Base-by-base conservation (phyloP, 2,329 filamentous ascomycete species). In the Escovopsis sp. region DNA sequence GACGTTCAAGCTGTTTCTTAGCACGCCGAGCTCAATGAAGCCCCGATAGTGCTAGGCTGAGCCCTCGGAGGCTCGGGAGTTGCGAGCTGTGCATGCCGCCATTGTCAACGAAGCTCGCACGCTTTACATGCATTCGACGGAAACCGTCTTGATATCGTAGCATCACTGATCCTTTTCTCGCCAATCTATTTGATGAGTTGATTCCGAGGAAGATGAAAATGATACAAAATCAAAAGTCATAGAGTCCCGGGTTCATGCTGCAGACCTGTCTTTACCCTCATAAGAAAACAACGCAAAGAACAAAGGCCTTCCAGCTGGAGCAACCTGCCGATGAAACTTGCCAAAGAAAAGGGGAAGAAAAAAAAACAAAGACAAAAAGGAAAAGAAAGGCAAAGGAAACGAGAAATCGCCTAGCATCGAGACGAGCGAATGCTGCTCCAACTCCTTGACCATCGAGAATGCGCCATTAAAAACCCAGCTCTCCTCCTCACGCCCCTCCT, bases 401-500 rank as follows among this genome's bases (percentile, higher is more conserved):
- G 11, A 32, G 8, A 32, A 11, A 11, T 32, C 28, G 28, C 28
- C 28, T 9, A 32, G 8, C 28, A 32, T 32, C 28, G 28, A 32
- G 28, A 11, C 28, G 28, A 11, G 28, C 8, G 11, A 32, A 32
- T 11, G 28, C 28, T 32, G 28, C 28, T 32, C 28, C 28, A 32
- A 32, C 28, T 32, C 28, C 28, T 32, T 9, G 28, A 32, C 28
- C 28, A 11, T 9, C 28, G 23, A 23, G 38, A 19, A 45, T 45
- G n/a, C 40, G 44, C 44, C 40, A 26, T 26, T 39, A 45, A 41
- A 45, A 9, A 9, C 34, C 39, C 30, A 34, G 32, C 35, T 36
- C 26, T 35, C 40, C 36, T 15, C 28, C 28, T 32, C 28, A 9
- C 28, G 28, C 28, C 28, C 15, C 15, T 15, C 15, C 15, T 15